A percentile compares a stretch with the other conserved stretches of the same genome.
Conservation (phyloP, 495 filamentous ascomycete species). For the Neurospora sp. region DNA sequence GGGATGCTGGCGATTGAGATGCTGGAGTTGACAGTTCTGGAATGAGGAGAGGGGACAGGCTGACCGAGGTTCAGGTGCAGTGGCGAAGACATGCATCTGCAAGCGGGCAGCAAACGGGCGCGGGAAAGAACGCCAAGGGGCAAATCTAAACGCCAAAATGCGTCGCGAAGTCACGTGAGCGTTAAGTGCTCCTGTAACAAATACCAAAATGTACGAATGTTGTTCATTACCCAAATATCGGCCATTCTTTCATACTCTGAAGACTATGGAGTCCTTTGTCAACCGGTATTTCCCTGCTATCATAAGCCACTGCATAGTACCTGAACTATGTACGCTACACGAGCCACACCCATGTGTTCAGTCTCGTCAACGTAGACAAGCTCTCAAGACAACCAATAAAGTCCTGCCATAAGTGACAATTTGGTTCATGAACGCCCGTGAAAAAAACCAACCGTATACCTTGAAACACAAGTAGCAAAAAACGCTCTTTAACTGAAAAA, state of each 20-base stretch:
- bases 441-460: background rate
- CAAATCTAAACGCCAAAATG: background rate
- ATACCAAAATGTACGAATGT: background rate
- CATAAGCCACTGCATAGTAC: background rate
- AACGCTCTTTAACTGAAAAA: background rate
- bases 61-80: background rate
- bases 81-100: background rate
- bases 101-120: background rate
- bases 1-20: background rate
- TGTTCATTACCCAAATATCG: background rate
- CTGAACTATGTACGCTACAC: background rate
- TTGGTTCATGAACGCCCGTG: background rate
- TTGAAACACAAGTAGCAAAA: background rate
- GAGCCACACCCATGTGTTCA: background rate
- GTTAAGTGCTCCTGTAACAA: background rate
- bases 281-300: background rate
- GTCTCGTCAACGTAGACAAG: background rate
- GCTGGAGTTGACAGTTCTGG: background rate
- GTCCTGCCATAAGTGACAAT: background rate
- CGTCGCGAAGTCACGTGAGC: constrained; percentile 12
- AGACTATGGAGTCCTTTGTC: background rate
- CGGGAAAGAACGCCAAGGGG: background rate
- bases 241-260: background rate
- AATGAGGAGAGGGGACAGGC: background rate
- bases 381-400: background rate